A percentile compares a stretch with the other conserved stretches of the same genome.
phyloP scores from a whole-genome alignment of 768 basidiomycete genomes.

The Panus rudis region DNA sequence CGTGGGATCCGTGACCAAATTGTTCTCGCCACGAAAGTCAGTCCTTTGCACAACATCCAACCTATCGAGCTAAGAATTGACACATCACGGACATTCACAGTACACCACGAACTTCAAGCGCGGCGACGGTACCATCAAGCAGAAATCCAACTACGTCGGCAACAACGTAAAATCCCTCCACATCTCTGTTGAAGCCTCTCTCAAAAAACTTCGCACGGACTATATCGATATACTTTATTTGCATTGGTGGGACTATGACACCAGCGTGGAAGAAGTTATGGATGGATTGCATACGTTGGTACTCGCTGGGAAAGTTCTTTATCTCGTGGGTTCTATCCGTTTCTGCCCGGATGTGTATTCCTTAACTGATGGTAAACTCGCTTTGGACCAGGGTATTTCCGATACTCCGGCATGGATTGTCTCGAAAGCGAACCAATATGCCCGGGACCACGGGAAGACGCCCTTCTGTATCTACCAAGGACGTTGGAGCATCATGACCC shows the following conservation, averaged over 20 bases:
- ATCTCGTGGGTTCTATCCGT: slow-evolving; percentile 15
- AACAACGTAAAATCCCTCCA: slow-evolving; percentile 34
- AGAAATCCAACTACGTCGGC: slow-evolving; percentile 25
- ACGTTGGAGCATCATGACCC: slow-evolving; percentile 27
- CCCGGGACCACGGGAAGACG: slow-evolving; percentile 30
- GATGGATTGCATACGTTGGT: slow-evolving; percentile 45
- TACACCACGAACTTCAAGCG: slow-evolving; percentile 7
- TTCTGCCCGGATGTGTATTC: background rate
- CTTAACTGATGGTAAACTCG: background rate
- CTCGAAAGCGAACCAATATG: slow-evolving; percentile 33
- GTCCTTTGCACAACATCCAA: background rate
- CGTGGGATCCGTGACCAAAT: slow-evolving; percentile 27
- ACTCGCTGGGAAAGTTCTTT: slow-evolving; percentile 38
- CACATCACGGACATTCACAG: slow-evolving; percentile 1
- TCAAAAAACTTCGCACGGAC: slow-evolving; percentile 35
- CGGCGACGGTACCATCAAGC: slow-evolving; percentile 4
- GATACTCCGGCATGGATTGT: slow-evolving; percentile 33
- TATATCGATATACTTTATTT: slow-evolving; percentile 44
- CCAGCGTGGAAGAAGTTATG: slow-evolving; percentile 52
- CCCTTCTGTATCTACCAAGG: slow-evolving; percentile 30
- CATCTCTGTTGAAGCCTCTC: slow-evolving; percentile 25
- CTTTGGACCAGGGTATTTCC: slow-evolving; percentile 22
- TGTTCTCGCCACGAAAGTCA: slow-evolving; percentile 19
- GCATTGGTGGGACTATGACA: no score
- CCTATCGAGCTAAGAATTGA: background rate